Base-by-base conservation (phyloP, 208 protist genomes). In the Angomonas desouzai region DNA sequence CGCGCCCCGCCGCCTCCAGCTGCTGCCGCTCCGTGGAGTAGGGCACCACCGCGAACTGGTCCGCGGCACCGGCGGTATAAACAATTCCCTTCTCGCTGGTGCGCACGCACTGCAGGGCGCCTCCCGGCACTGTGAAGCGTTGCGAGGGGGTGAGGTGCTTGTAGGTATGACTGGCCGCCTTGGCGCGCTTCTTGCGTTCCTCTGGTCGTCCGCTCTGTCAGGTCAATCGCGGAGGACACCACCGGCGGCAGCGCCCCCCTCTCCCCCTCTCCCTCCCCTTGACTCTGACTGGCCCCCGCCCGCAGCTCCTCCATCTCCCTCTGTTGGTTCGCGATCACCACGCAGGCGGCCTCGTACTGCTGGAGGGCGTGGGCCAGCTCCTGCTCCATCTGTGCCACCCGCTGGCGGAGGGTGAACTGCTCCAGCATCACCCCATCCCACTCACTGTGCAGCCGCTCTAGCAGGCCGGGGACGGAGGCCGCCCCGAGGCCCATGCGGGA, bases 381-480 rank as follows among this genome's bases (percentile, higher is more conserved):
- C 71, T 98, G 89, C 68, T 96, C 82, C 55, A 85, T 81, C 51
- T 85, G 76, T 9, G 91, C 79, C 23, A 98, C 78, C 53, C 97
- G 85, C 75, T 99, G 83, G 28, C 98, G 97, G 45, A 99, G 75
- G 29, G 77, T 73, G 76, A 97, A 99, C 61, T 97, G 96, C 83
- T 99, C 98, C 34, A 99, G 76, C 87, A 99, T 98, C n/a, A 97
- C 45, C 2, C 94, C 85, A 66, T 99, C 98, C 98, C 98, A 99
- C 83, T 99, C 98, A 20, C 88, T 88, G 75, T 99, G 98, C 25
- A 99, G 91, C 9, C 91, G 80, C 48, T 87, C 67, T 30, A 99
- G 73, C 55, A 99, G 68, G 1, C 74, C 72, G 7, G 98, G 98
- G 27, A 99, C 84, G 22, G 82, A 91, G 73, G 91, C 23, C 64